Evolutionary conservation across 2,329 filamentous ascomycete genomes (phyloP).

Genomic region (Bipolaris zeicola): DNA sequence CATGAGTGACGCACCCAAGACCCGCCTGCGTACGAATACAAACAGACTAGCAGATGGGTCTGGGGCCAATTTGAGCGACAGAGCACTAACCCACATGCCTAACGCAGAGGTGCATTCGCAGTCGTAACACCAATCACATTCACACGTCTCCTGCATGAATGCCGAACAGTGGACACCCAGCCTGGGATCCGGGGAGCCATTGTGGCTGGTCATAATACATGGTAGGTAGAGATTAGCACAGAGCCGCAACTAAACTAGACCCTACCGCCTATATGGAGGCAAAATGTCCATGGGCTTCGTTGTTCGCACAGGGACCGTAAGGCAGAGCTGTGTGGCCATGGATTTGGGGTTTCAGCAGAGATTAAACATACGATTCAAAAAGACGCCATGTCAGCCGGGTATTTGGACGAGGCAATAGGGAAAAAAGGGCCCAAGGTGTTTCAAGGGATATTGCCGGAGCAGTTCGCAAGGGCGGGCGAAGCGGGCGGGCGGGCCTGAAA

Average conservation of each 20-base stretch:
- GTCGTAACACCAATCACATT: slow-evolving; percentile 34
- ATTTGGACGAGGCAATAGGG: not conserved
- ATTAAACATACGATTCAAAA: not conserved
- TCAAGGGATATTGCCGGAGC: not conserved
- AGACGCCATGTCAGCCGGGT: not conserved
- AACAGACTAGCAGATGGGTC: slow-evolving; percentile 23
- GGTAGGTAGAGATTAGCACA: slow-evolving; percentile 1
- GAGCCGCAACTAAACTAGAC: slow-evolving; percentile 19
- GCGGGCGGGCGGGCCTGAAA: slow-evolving; percentile 1
- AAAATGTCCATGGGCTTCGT: slow-evolving; percentile 13
- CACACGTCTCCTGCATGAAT: slow-evolving; percentile 13
- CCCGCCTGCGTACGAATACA: slow-evolving; percentile 35
- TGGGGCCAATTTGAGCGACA: slow-evolving; percentile 29
- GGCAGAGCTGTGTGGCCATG: not conserved
- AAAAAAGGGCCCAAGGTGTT: not conserved
- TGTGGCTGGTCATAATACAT: not conserved
- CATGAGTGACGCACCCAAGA: slow-evolving; percentile 30
- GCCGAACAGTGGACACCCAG: slow-evolving; percentile 5
- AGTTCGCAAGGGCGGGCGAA: slow-evolving; percentile 2
- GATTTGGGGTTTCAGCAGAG: not conserved
- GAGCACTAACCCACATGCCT: slow-evolving; percentile 27
- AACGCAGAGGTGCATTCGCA: slow-evolving; percentile 29
- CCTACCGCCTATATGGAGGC: slow-evolving; percentile 24
- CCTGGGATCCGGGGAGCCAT: not conserved
- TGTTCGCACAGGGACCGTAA: not conserved